Evolutionary conservation across 768 basidiomycete genomes (phyloP).

Genomic region (Crucibulum laeve): DNA sequence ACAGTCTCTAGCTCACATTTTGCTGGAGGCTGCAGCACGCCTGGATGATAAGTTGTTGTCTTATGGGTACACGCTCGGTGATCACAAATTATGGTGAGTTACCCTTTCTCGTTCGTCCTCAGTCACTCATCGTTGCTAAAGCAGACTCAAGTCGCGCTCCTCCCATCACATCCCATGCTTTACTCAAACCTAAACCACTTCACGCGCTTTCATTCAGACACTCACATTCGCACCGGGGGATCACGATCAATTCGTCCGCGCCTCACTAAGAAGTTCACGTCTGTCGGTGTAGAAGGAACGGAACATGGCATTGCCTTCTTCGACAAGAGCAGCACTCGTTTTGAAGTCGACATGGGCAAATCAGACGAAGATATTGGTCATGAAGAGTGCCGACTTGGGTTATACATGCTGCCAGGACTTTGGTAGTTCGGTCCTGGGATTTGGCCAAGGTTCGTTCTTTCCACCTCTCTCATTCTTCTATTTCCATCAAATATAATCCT

Average conservation of each 20-base stretch:
- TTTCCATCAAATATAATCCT: not conserved
- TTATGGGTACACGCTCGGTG: too few species aligned
- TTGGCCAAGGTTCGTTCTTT: constrained; percentile 54
- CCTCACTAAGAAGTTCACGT: constrained; percentile 23
- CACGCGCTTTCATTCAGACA: constrained; percentile 13
- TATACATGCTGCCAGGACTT: constrained; percentile 74
- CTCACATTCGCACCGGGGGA: constrained; percentile 42
- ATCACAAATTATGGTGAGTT: too few species aligned
- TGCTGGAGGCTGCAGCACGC: too few species aligned
- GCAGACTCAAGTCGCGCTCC: too few species aligned
- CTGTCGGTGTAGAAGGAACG: constrained; percentile 6
- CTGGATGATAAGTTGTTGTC: too few species aligned
- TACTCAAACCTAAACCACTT: constrained; percentile 11
- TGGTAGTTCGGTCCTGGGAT: constrained; percentile 81
- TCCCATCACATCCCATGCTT: constrained; percentile 10
- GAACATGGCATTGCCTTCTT: constrained; percentile 16
- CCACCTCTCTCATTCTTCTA: constrained; percentile 2
- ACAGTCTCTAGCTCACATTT: too few species aligned
- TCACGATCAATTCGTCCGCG: constrained; percentile 45
- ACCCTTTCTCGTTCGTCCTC: too few species aligned
- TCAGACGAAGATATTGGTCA: constrained; percentile 51
- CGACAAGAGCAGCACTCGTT: constrained; percentile 40
- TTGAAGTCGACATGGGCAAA: constrained; percentile 40
- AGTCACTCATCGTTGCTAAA: too few species aligned
- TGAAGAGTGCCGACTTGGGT: constrained; percentile 85